Percentiles rank a stretch among this genome's conserved stretches.
These are phyloP conservation scores for Erodium moschatum DNA, from an alignment of 441 rosid species.

Conservation along the genomic window DNA sequence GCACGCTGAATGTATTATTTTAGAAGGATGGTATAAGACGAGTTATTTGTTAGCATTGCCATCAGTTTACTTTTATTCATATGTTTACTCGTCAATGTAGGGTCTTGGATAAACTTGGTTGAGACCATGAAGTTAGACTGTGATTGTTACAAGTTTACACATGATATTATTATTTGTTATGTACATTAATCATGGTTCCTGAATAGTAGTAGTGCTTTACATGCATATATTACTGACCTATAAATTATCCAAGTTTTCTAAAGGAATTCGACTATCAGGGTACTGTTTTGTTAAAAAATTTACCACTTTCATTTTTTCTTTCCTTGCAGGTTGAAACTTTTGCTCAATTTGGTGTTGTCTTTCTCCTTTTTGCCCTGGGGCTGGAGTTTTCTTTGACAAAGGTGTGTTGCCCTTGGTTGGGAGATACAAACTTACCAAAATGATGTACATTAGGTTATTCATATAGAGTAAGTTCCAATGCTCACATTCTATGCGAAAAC, in stretches of 20 bases:
- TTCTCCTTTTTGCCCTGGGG: conserved; percentile 96
- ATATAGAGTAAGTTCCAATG: neutral
- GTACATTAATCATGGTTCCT: neutral
- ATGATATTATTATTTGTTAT: neutral
- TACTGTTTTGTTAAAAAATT: neutral
- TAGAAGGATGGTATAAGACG: neutral
- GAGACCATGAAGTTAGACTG: neutral
- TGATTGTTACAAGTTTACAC: neutral
- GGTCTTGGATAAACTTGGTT: neutral
- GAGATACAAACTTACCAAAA: conserved; percentile 4
- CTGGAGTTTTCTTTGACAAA: conserved; percentile 92
- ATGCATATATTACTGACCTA: neutral
- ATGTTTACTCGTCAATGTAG: neutral
- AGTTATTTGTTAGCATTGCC: neutral
- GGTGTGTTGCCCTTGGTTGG: conserved; percentile 32
- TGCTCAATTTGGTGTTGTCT: conserved; percentile 96
- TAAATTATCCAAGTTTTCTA: neutral
- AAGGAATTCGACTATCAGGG: neutral
- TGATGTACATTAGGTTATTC: conserved; percentile 13
- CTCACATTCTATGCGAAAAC: neutral
- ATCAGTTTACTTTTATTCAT: neutral
- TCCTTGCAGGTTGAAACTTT: conserved; percentile 79
- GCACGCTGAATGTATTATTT: neutral
- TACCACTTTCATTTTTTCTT: conserved; percentile 13
- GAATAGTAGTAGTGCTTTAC: neutral